These are phyloP conservation scores for Entrophospora sp. DNA, from an alignment of 192 early-diverging fungal genomes.

Conservation along the genomic window DNA sequence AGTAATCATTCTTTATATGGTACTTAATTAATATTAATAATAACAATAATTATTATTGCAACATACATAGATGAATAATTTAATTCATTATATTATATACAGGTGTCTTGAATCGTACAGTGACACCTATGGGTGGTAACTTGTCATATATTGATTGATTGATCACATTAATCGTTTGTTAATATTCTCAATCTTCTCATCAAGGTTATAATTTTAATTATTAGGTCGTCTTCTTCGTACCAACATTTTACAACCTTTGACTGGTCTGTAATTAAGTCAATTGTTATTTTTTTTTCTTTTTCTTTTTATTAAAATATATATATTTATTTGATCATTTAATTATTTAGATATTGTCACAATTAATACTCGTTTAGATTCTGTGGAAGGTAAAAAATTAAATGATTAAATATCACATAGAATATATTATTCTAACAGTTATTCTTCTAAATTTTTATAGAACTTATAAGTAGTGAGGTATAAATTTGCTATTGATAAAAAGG, in stretches of 20 bases:
- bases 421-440: too few species aligned
- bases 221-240: slow-evolving; percentile 57
- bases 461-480: slow-evolving; percentile 23
- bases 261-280: slow-evolving; percentile 18
- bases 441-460: slow-evolving; percentile 22
- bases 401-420: too few species aligned
- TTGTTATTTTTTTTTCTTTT: too few species aligned
- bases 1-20: slow-evolving; percentile 49
- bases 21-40: neutral
- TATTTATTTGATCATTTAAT: neutral
- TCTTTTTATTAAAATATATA: too few species aligned
- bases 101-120: slow-evolving; percentile 46
- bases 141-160: neutral
- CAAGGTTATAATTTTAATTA: slow-evolving; percentile 28
- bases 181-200: too few species aligned
- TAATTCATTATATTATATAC: neutral
- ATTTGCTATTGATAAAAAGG: slow-evolving; percentile 7
- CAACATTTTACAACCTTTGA: slow-evolving; percentile 70
- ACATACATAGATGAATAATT: neutral
- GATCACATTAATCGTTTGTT: too few species aligned
- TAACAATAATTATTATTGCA: neutral
- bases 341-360: slow-evolving; percentile 37
- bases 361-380: slow-evolving; percentile 47
- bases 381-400: slow-evolving; percentile 33
- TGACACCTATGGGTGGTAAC: slow-evolving; percentile 56